Conservation (phyloP, 2,329 filamentous ascomycete species). For the Cladobotryum mycophilum region DNA sequence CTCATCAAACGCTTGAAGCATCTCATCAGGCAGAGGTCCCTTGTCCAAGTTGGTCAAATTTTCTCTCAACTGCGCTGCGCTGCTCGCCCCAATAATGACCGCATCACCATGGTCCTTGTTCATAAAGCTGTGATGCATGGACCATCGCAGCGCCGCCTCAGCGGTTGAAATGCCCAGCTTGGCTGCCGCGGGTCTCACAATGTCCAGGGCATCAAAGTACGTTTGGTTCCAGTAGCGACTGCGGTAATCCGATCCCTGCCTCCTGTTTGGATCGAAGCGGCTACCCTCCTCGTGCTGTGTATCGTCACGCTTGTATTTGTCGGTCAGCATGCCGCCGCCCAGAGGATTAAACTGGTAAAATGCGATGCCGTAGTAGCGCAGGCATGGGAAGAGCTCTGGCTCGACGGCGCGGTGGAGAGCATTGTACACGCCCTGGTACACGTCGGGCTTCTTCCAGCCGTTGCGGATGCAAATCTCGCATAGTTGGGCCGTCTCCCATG, state of each 20-base stretch:
- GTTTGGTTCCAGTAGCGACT: slow-evolving; percentile 11
- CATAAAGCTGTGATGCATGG: slow-evolving; percentile 6
- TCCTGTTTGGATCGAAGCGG: slow-evolving; percentile 8
- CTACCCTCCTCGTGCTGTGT: slow-evolving; percentile 5
- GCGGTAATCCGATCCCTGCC: slow-evolving; percentile 6
- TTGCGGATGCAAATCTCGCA: slow-evolving; percentile 61
- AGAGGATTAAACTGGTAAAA: slow-evolving; percentile 67
- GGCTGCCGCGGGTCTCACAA: slow-evolving; percentile 5
- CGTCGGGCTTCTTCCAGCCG: slow-evolving; percentile 62
- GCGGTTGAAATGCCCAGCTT: slow-evolving; percentile 6
- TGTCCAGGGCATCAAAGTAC: slow-evolving; percentile 10
- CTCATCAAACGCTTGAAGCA: slow-evolving; percentile 7
- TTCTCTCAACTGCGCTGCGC: slow-evolving; percentile 3
- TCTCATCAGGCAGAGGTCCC: slow-evolving; percentile 10
- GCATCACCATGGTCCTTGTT: slow-evolving; percentile 7
- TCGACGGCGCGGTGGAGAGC: slow-evolving; percentile 49
- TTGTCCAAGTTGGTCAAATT: slow-evolving; percentile 9
- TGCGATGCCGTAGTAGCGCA: slow-evolving; percentile 60
- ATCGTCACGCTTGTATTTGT: slow-evolving; percentile 38
- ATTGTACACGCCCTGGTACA: slow-evolving; percentile 69
- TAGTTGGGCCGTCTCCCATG: slow-evolving; percentile 72
- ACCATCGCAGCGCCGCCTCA: slow-evolving; percentile 11
- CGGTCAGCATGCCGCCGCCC: slow-evolving; percentile 63
- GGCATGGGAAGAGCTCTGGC: slow-evolving; percentile 58
- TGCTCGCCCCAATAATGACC: slow-evolving; percentile 10